These are phyloP conservation scores for Euphorbia peplus DNA, from an alignment of 345 rosid genomes.

Conservation along the genomic window DNA sequence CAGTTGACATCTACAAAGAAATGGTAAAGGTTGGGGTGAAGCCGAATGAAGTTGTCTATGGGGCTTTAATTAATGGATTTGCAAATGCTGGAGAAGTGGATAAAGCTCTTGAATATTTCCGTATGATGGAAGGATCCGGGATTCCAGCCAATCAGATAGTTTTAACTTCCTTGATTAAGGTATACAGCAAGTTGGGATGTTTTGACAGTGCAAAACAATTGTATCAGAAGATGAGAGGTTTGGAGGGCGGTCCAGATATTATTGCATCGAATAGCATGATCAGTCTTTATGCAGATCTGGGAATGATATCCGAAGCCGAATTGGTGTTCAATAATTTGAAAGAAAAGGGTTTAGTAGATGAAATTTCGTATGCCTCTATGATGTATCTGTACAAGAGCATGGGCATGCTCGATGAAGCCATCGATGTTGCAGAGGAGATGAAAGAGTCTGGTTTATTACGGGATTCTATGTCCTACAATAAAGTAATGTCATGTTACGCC, in stretches of 20 bases:
- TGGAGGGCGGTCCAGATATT: conserved; percentile 65
- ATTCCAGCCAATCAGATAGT: conserved; percentile 63
- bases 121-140: conserved; percentile 57
- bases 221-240: conserved; percentile 59
- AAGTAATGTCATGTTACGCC: conserved; percentile 72
- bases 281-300: conserved; percentile 72
- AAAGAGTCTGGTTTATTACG: conserved; percentile 55
- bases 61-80: conserved; percentile 79
- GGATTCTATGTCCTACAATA: conserved; percentile 63
- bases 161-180: conserved; percentile 78
- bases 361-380: conserved; percentile 69
- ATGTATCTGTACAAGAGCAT: conserved; percentile 72
- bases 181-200: conserved; percentile 69
- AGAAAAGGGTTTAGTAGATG: conserved; percentile 61
- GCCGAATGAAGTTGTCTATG: conserved; percentile 83
- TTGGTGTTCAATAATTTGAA: conserved; percentile 50
- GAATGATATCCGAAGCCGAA: conserved; percentile 71
- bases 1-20: conserved; percentile 47
- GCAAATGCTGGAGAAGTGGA: conserved; percentile 62
- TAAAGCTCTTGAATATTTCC: conserved; percentile 65
- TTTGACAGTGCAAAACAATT: conserved; percentile 62
- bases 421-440: conserved; percentile 85
- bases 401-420: conserved; percentile 84
- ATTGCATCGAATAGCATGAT: conserved; percentile 79
- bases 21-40: conserved; percentile 60